Evolutionary conservation across 768 basidiomycete genomes (phyloP).

Genomic region (Rhizopogon vesiculosus): DNA sequence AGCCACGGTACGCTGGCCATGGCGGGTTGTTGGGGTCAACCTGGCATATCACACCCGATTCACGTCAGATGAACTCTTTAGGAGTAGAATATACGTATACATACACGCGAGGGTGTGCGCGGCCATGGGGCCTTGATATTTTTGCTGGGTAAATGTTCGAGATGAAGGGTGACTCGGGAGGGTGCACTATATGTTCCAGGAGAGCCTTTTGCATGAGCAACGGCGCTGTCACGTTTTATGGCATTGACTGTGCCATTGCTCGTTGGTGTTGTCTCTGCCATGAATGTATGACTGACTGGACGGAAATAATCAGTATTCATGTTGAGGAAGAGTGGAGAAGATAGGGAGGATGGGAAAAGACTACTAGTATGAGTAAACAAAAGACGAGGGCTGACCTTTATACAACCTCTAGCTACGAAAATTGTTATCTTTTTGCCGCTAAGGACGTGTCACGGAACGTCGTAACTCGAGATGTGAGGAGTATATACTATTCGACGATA

Average conservation of each 20-base stretch:
- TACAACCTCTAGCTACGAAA: neutral
- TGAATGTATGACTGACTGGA: slow-evolving; percentile 19
- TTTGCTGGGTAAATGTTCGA: slow-evolving; percentile 72
- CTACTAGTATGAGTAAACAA: neutral
- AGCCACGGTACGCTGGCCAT: slow-evolving; percentile 77
- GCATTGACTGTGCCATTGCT: slow-evolving; percentile 5
- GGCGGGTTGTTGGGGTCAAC: slow-evolving; percentile 83
- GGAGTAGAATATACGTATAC: slow-evolving; percentile 14
- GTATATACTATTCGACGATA: slow-evolving; percentile 20
- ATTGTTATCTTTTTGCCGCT: slow-evolving; percentile 4
- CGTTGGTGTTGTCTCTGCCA: neutral
- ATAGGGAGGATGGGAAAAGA: slow-evolving; percentile 2
- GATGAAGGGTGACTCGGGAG: slow-evolving; percentile 62
- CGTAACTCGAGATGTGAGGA: neutral
- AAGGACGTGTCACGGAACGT: neutral
- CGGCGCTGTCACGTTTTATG: neutral
- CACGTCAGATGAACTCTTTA: neutral
- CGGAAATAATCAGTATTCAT: slow-evolving; percentile 25
- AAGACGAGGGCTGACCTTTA: slow-evolving; percentile 5
- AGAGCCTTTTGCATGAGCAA: slow-evolving; percentile 7
- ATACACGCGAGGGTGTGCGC: slow-evolving; percentile 64
- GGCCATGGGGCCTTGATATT: slow-evolving; percentile 73
- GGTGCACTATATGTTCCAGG: slow-evolving; percentile 31
- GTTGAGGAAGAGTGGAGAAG: slow-evolving; percentile 5
- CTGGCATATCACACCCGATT: slow-evolving; percentile 25